Base-by-base conservation (phyloP, 768 basidiomycete species). In the Lactifluus echinatus region DNA sequence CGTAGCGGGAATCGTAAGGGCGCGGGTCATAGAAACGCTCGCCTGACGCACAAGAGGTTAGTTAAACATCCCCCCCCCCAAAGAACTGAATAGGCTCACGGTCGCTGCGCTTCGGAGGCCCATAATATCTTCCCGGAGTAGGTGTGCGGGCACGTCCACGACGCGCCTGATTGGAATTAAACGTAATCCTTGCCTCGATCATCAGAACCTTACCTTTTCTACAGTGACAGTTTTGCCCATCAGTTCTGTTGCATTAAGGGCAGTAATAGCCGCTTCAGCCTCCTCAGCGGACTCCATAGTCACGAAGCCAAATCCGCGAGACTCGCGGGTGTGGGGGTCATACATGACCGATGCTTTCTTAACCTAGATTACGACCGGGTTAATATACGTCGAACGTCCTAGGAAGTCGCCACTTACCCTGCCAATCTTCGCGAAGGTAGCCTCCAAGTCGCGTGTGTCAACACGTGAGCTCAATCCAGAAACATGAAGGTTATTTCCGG, bases 61-160 rank as follows among this genome's bases (percentile, higher is more conserved):
- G 23, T 12, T 43, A 26, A 12, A n/a, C n/a, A n/a, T n/a, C n/a
- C n/a, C n/a, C n/a, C n/a, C n/a, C n/a, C n/a, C 50, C 17, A 55
- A 37, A 62, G 17, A 26, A 26, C 43, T 24, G 31, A 39, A 51
- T 19, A 39, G 21, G 26, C 55, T 70, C 64, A 85, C 85, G 70
- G 60, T 86, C 84, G 57, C 75, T 73, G 37, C 89, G 79, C 74
- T 94, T 93, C 43, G 93, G 90, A 46, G 93, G 91, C 0, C 93
- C 94, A 61, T 89, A 91, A 79, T 99, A 99, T 52, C 87, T 75
- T 26, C 95, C 95, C 3, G 95, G 95, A 6, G 95, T 99, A 2
- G 95, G 89, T 12, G 92, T 89, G 62, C 92, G 79, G 17, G 91
- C 92, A 60, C 92, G 85, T 55, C 87, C 92, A 63, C 91, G 86